Conservation (phyloP, 768 basidiomycete genomes). For the Boletus barrowsii region DNA sequence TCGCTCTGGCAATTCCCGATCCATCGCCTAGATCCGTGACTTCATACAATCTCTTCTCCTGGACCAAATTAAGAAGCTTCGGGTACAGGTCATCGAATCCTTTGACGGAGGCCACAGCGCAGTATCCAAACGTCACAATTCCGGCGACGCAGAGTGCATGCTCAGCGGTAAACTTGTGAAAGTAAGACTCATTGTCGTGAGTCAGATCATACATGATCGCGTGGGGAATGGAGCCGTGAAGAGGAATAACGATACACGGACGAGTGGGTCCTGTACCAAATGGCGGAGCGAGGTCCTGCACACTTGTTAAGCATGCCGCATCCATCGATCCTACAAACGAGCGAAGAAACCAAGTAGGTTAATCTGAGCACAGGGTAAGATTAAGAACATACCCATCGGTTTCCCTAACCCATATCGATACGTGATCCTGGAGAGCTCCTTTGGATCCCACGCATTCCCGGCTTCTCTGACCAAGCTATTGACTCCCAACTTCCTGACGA, state of each 20-base stretch:
- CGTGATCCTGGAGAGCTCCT: constrained; percentile 84
- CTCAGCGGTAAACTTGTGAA: constrained; percentile 89
- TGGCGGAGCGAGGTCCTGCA: constrained; percentile 76
- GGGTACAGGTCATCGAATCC: constrained; percentile 98
- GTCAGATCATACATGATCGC: constrained; percentile 94
- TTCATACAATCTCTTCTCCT: constrained; percentile 79
- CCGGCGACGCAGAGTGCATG: constrained; percentile 94
- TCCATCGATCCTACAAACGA: constrained; percentile 82
- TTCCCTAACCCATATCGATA: constrained; percentile 91
- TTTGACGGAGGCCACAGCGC: constrained; percentile 90
- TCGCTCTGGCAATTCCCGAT: constrained; percentile 56
- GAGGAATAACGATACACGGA: constrained; percentile 69
- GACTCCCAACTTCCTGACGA: constrained; percentile 88
- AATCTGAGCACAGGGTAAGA: not conserved
- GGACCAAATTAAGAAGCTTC: constrained; percentile 86
- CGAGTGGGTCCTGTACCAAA: constrained; percentile 79
- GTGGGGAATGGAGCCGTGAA: constrained; percentile 86
- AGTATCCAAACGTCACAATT: constrained; percentile 85
- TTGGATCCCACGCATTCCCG: constrained; percentile 87
- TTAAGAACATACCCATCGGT: constrained; percentile 66
- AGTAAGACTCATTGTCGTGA: constrained; percentile 93
- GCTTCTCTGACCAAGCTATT: constrained; percentile 94
- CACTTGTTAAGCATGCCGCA: constrained; percentile 71
- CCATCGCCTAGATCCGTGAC: constrained; percentile 52
- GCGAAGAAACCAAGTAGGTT: not conserved